These are phyloP conservation scores for Ceratopteris richardii DNA, from an alignment of 75 land plant genomes.

Conservation along the genomic window DNA sequence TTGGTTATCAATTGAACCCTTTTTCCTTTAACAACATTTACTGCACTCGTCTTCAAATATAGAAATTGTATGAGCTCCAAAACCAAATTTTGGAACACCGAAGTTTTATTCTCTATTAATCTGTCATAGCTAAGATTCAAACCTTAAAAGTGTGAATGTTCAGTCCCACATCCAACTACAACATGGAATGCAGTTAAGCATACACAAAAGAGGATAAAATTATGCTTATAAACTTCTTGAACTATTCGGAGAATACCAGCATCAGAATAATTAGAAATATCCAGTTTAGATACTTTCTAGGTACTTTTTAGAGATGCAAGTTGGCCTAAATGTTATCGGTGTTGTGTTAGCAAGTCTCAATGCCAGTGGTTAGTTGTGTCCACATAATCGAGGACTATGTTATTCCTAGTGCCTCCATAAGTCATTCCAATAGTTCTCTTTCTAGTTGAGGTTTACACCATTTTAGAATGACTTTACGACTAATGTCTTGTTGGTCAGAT, in stretches of 20 bases:
- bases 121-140: slow-evolving; percentile 71
- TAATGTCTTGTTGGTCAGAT: no score
- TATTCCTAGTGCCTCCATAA: no score
- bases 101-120: slow-evolving; percentile 71
- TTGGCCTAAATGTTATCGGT: slow-evolving; percentile 37
- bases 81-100: slow-evolving; percentile 31
- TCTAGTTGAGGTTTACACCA: no score
- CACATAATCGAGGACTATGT: no score
- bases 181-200: slow-evolving; percentile 43
- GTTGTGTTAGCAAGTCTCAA: slow-evolving; percentile 29
- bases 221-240: slow-evolving; percentile 51
- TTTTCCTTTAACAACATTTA: no score
- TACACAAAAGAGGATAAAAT: slow-evolving; percentile 43
- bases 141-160: slow-evolving; percentile 47
- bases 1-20: no score
- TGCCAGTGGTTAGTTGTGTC: slow-evolving; percentile 41
- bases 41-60: slow-evolving; percentile 19
- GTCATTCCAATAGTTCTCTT: no score
- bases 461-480: no score
- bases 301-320: slow-evolving; percentile 45
- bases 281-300: slow-evolving; percentile 39
- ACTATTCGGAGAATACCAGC: slow-evolving; percentile 53
- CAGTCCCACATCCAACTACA: slow-evolving; percentile 19
- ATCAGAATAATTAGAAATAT: slow-evolving; percentile 59
- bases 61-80: slow-evolving; percentile 12